Conservation (phyloP, 2,329 filamentous ascomycete species). For the Coniochaeta hoffmannii region DNA sequence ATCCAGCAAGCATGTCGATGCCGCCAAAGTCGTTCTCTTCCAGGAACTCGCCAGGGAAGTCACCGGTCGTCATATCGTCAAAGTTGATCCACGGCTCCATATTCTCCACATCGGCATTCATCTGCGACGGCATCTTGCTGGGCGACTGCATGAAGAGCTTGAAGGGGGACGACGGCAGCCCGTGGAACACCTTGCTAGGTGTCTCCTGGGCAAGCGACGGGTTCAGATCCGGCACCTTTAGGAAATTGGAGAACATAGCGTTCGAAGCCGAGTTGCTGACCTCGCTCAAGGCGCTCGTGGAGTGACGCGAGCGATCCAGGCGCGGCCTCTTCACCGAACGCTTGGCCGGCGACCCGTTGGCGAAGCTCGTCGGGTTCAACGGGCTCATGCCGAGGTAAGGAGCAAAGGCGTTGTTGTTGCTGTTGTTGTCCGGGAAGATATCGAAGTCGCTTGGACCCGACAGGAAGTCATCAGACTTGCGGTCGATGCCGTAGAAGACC, state of each 20-base stretch:
- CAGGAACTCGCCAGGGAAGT: slow-evolving; percentile 34
- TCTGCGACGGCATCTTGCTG: slow-evolving; percentile 22
- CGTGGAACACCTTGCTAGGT: slow-evolving; percentile 50
- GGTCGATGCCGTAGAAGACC: slow-evolving; percentile 38
- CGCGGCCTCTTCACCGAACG: slow-evolving; percentile 51
- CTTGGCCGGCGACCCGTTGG: slow-evolving; percentile 60
- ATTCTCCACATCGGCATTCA: slow-evolving; percentile 30
- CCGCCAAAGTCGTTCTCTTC: slow-evolving; percentile 54
- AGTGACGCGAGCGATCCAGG: slow-evolving; percentile 52
- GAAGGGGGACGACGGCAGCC: slow-evolving; percentile 48
- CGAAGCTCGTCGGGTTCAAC: slow-evolving; percentile 27
- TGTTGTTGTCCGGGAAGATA: slow-evolving; percentile 44
- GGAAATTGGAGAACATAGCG: slow-evolving; percentile 28
- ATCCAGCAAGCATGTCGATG: slow-evolving; percentile 68
- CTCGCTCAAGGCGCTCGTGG: slow-evolving; percentile 54
- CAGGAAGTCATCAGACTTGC: slow-evolving; percentile 38
- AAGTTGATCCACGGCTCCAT: slow-evolving; percentile 31
- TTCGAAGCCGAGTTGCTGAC: slow-evolving; percentile 43
- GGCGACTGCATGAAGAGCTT: slow-evolving; percentile 38
- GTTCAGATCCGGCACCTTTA: slow-evolving; percentile 37
- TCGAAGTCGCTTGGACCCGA: slow-evolving; percentile 50
- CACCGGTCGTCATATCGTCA: slow-evolving; percentile 42
- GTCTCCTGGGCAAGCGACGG: slow-evolving; percentile 31
- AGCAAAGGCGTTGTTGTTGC: slow-evolving; percentile 23
- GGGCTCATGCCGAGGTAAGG: slow-evolving; percentile 21